phyloP scores from a whole-genome alignment of 2,329 filamentous ascomycete species.

The Xylaria digitata region DNA sequence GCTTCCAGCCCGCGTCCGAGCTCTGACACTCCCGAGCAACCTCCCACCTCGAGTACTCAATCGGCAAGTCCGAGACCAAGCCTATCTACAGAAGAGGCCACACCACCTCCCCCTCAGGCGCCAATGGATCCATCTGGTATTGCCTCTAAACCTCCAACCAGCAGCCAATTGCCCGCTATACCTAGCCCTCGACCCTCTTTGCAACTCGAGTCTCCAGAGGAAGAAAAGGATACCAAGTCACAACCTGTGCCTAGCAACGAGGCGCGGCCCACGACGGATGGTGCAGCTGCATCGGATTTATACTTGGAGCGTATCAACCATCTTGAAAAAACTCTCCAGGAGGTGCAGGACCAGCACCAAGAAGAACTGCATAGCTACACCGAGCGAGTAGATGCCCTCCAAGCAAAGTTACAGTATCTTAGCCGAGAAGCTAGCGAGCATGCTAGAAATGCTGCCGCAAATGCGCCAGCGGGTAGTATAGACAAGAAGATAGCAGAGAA shows the following conservation, averaged over 20 bases:
- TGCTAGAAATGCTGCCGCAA: constrained; percentile 75
- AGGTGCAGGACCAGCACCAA: constrained; percentile 68
- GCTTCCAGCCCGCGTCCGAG: constrained; percentile 57
- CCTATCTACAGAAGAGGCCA: constrained; percentile 39
- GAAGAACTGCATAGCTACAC: constrained; percentile 86
- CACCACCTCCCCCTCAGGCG: constrained; percentile 6
- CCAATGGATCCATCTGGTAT: constrained; percentile 4
- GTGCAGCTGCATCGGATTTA: constrained; percentile 48
- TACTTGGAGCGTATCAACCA: constrained; percentile 55
- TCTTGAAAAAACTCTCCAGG: constrained; percentile 52
- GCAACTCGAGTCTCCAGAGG: constrained; percentile 36
- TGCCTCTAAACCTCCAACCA: constrained; percentile 10
- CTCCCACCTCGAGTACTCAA: constrained; percentile 18
- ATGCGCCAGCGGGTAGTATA: constrained; percentile 70
- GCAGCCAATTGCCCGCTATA: constrained; percentile 7
- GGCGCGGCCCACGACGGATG: constrained; percentile 14
- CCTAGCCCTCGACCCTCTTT: constrained; percentile 36
- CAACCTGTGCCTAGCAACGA: constrained; percentile 4
- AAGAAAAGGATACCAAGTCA: constrained; percentile 9
- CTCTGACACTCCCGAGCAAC: constrained; percentile 50
- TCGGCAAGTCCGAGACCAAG: constrained; percentile 39
- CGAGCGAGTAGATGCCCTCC: constrained; percentile 90
- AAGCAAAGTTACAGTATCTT: constrained; percentile 90
- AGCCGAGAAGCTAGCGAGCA: constrained; percentile 81
- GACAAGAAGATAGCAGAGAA: constrained; percentile 89